Evolutionary conservation across 2,329 filamentous ascomycete genomes (phyloP), one percentile per base, ranked within the genome.

Genomic region (Penicillium psychrosexuale): DNA sequence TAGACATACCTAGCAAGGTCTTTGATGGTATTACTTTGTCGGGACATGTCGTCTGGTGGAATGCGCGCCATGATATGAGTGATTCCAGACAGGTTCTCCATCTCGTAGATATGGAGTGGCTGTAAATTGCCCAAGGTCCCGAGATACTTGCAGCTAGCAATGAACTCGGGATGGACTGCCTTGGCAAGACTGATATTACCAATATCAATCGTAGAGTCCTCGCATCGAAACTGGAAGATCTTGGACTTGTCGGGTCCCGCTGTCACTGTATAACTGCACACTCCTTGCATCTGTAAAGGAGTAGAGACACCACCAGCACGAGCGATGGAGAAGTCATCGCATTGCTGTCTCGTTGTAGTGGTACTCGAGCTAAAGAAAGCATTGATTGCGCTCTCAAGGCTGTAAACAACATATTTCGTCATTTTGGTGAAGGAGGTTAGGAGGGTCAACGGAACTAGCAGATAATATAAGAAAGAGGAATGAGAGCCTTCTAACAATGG

Each of bases 31-130:
- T 56, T 56, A 22, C 28, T 1, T 30, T 51, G 57, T 48, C 49
- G 42, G n/a, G 24, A 39, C 39, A 59, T 56, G 17, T 56, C 49
- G 19, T 53, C 43, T 43, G 17, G 36, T 19, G 59, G 33, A 49
- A 58, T 55, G 8, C 38, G 40, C 34, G 56, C 56, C 48, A 56
- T 55, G 19, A 58, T 58, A 17, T 57, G 47, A 47, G 61, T n/a
- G 43, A 31, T 59, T 12, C 59, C 52, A 52, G 57, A 50, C 46
- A 61, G 48, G 27, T 51, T 8, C 34, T 61, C 57, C 54, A 59
- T 63, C 54, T 55, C 60, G 36, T 63, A 62, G 19, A 63, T 46
- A 57, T 53, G 24, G 38, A 62, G 9, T 36, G 55, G 52, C 42
- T 38, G 55, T n/a, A 53, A 56, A 42, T 53, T 37, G 27, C 61